Evolutionary conservation across 2,329 filamentous ascomycete genomes (phyloP), one percentile per base, ranked within the genome.

Genomic region (Fusarium anthophilum): DNA sequence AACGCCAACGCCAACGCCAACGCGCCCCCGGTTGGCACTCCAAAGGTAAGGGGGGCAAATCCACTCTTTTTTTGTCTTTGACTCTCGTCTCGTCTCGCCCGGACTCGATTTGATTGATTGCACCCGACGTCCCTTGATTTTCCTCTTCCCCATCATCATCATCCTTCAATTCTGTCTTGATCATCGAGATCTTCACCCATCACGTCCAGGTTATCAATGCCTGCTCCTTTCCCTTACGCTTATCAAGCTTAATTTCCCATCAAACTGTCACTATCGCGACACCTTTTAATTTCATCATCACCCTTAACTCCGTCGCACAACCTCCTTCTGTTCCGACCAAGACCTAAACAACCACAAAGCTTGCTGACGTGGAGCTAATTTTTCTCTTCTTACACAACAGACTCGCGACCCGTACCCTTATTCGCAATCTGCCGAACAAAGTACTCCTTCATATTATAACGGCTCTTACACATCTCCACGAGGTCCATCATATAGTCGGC

Each of bases 331-430:
- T 53, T 55, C 69, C 66, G 51, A 51, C 39, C 67, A 66, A 64
- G 63, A 58, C 58, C 68, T 30, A 53, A 51, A 73, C 32, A 62
- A 74, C 43, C 69, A 45, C 54, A 70, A 75, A 63, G 54, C 66
- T 62, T 76, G 74, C 79, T 80, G 74, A 79, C 79, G 66, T 75
- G 68, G 65, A 73, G 72, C 72, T 74, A 76, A 78, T 76, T 70
- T 77, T 77, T 76, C 58, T 63, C 56, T 74, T 73, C 72, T 72
- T 53, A 66, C 62, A 66, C 62, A 65, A 64, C 79, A 89, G 87
- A 80, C 82, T 78, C 87, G 84, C 79, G 88, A 90, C 74, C 79
- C 85, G 38, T 89, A 89, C 82, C 81, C 79, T 63, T 87, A 88
- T 79, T 79, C 84, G 54, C 81, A 82, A 72, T 68, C 85, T 47